Evolutionary conservation across 306 rosid species (phyloP), one percentile per base, ranked within the genome.

Genomic region (Cajanus cajan): DNA sequence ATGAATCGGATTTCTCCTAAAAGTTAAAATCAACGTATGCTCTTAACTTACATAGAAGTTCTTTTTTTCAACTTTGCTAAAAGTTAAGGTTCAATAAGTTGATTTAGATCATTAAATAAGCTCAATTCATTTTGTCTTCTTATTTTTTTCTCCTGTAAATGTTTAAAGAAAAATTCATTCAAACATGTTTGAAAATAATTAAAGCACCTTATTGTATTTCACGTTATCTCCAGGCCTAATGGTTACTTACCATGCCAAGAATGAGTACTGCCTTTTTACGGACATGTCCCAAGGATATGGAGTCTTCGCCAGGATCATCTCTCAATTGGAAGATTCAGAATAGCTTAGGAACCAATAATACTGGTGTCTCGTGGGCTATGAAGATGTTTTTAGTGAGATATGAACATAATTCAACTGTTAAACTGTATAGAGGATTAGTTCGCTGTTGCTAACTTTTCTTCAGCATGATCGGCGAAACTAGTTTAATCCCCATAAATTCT

Each of bases 171-270:
- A 41, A 41, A 4, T 41, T 41, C 1, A 41, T 41, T 2, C 0
- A 11, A 41, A 41, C 47, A 41, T n/a, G 44, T 70, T 18, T 40
- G 24, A 16, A 37, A 37, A 25, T 78, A 14, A 62, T 28, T 31
- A 33, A 48, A 74, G 33, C 70, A 47, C 65, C 73, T 77, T 7
- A 8, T 13, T 75, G 34, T 41, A 19, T 72, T 83, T 62, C 45
- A 37, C 19, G 68, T 69, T 70, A 67, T 80, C 36, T 85, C 34
- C 93, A 95, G 99, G 99, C 66, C 79, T 95, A 68, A 86, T 91
- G 94, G 86, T 90, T 41, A 88, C 96, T 11, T 93, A 95, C 89
- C 99, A 95, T 80, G 99, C 97, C 77, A 68, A 91, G 83, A 93
- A 95, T 47, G 99, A 95, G 88, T 93, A 95, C 77, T 95, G 99